Percentiles rank a stretch among this genome's conserved stretches.
Conservation (phyloP, 306 rosid species). For the Dryas octopetala region DNA sequence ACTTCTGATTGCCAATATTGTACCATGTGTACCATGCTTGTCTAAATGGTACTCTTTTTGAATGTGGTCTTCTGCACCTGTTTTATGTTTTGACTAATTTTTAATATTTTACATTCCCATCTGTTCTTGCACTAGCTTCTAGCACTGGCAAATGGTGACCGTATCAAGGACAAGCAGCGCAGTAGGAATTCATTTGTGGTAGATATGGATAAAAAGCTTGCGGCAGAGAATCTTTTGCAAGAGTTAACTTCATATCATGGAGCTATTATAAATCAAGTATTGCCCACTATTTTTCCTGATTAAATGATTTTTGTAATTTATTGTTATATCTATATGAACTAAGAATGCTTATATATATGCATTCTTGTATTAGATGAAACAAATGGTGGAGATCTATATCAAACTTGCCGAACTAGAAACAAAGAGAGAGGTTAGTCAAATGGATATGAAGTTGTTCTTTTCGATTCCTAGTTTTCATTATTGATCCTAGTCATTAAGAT, state of each 20-base stretch:
- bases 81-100: background rate
- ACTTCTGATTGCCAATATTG: background rate
- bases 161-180: conserved; percentile 85
- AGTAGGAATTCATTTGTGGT: conserved; percentile 88
- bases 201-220: conserved; percentile 89
- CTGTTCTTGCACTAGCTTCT: conserved; percentile 55
- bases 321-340: conserved; percentile 4
- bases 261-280: conserved; percentile 67
- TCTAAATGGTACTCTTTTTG: background rate
- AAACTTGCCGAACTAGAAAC: conserved; percentile 95
- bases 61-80: background rate
- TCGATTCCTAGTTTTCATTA: conserved; percentile 22
- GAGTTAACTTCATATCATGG: conserved; percentile 79
- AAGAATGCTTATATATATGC: background rate
- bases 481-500: conserved; percentile 14
- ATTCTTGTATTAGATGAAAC: conserved; percentile 58
- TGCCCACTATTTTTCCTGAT: background rate
- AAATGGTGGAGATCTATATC: conserved; percentile 95
- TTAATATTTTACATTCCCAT: conserved; percentile 23
- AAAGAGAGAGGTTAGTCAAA: conserved; percentile 64
- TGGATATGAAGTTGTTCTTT: conserved; percentile 14
- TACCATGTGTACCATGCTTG: background rate
- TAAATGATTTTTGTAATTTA: background rate
- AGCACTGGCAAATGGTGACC: conserved; percentile 86
- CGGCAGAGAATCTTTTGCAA: conserved; percentile 76